Conservation (phyloP, 805 yeast species). For the Saccharomycopsis fibuligera region DNA sequence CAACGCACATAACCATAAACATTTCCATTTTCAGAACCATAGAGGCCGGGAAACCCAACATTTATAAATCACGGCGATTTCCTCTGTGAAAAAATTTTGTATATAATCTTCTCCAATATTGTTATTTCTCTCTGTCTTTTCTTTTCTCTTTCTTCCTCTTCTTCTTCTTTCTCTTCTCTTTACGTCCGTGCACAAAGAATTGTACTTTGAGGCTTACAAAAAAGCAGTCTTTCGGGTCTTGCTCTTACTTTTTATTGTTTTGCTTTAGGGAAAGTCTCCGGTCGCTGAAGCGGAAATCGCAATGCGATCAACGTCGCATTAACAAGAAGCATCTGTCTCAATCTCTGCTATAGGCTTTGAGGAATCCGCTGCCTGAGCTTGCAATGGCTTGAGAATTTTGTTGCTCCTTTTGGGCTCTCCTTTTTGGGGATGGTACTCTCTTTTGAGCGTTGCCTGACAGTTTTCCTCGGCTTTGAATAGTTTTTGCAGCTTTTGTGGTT, state of each 20-base stretch:
- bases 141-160: background rate
- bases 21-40: too few species aligned
- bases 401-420: background rate
- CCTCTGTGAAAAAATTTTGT: too few species aligned
- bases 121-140: background rate
- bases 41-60: too few species aligned
- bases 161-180: background rate
- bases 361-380: background rate
- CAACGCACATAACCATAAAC: too few species aligned
- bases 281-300: constrained; percentile 22
- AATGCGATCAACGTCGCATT: constrained; percentile 16
- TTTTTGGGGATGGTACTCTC: background rate
- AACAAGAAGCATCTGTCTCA: constrained; percentile 2
- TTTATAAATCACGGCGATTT: too few species aligned
- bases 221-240: constrained; percentile 1
- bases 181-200: constrained; percentile 20
- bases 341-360: too few species aligned
- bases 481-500: background rate
- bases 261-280: constrained; percentile 24
- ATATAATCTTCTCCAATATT: too few species aligned
- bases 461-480: background rate
- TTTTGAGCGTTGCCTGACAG: background rate
- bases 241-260: background rate
- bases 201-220: constrained; percentile 23
- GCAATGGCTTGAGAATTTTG: background rate